Conservation (phyloP, 2,329 filamentous ascomycete genomes). For the Didymella pomorum region DNA sequence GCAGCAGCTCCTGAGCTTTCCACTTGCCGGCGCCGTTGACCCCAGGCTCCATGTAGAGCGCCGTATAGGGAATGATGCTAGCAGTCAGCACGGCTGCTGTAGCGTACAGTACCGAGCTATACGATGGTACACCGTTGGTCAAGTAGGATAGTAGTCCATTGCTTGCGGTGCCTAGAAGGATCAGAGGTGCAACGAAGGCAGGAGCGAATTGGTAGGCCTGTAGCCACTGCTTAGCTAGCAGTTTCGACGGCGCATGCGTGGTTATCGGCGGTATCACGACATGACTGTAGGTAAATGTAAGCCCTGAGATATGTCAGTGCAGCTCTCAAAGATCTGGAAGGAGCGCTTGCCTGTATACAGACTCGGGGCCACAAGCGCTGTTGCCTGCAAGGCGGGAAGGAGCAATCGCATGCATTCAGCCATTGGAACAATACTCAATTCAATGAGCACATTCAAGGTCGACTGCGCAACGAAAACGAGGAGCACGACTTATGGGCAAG, state of each 20-base stretch:
- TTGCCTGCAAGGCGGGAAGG: conserved; percentile 22
- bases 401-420: not conserved
- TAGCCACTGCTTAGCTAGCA: conserved; percentile 52
- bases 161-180: conserved; percentile 44
- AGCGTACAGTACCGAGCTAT: conserved; percentile 32
- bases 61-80: conserved; percentile 49
- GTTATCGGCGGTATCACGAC: conserved; percentile 49
- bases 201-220: conserved; percentile 51
- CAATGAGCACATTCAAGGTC: not conserved
- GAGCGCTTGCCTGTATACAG: conserved; percentile 33
- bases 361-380: conserved; percentile 36
- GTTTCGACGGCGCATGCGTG: conserved; percentile 41
- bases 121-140: not conserved
- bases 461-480: too few species aligned
- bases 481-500: not conserved
- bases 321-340: not conserved
- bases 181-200: conserved; percentile 48
- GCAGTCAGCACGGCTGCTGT: conserved; percentile 35
- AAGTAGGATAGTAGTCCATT: conserved; percentile 43
- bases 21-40: conserved; percentile 52
- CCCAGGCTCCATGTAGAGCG: conserved; percentile 51
- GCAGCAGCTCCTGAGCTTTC: conserved; percentile 48
- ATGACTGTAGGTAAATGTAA: conserved; percentile 47
- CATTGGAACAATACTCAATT: not conserved
- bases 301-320: conserved; percentile 24